Conservation (phyloP, 768 basidiomycete genomes). For the Strobilomyces confusus region DNA sequence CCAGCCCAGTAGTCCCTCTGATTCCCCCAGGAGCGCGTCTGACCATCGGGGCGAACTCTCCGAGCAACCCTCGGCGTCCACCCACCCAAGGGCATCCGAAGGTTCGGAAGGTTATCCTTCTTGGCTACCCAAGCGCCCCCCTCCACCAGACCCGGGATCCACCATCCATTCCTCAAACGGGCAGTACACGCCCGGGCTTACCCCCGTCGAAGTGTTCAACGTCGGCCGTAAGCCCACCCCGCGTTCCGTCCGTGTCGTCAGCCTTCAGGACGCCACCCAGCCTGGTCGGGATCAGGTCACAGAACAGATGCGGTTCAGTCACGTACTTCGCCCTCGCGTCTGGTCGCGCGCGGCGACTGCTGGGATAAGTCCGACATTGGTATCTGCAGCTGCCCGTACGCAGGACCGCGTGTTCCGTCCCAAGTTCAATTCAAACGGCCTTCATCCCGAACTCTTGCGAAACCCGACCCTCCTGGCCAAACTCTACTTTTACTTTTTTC, state of each 20-base stretch:
- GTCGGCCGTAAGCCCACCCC: constrained; percentile 78
- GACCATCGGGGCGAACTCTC: constrained; percentile 29
- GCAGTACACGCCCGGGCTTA: constrained; percentile 30
- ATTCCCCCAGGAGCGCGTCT: constrained; percentile 30
- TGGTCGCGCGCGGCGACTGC: constrained; percentile 58
- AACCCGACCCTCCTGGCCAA: constrained; percentile 53
- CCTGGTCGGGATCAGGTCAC: constrained; percentile 44
- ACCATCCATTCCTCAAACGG: constrained; percentile 59
- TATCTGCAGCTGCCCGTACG: constrained; percentile 35
- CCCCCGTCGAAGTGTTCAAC: constrained; percentile 26
- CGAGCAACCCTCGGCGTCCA: constrained; percentile 34
- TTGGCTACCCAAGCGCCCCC: constrained; percentile 79
- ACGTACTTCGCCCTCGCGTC: constrained; percentile 42
- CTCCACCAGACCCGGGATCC: constrained; percentile 69
- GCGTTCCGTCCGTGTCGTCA: constrained; percentile 79
- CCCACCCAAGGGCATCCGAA: constrained; percentile 36
- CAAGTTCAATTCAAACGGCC: constrained; percentile 59
- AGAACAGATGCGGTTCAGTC: constrained; percentile 45
- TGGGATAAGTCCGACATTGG: constrained; percentile 39
- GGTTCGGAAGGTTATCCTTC: constrained; percentile 72
- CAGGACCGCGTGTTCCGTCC: constrained; percentile 46
- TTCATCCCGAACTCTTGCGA: constrained; percentile 66
- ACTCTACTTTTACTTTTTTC: constrained; percentile 65
- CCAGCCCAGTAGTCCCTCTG: constrained; percentile 27
- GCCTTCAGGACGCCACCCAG: constrained; percentile 49